Percentiles rank a stretch among this genome's conserved stretches.
These are phyloP conservation scores for Gilbertella persicaria DNA, from an alignment of 371 early-diverging fungal genomes.

Conservation along the genomic window DNA sequence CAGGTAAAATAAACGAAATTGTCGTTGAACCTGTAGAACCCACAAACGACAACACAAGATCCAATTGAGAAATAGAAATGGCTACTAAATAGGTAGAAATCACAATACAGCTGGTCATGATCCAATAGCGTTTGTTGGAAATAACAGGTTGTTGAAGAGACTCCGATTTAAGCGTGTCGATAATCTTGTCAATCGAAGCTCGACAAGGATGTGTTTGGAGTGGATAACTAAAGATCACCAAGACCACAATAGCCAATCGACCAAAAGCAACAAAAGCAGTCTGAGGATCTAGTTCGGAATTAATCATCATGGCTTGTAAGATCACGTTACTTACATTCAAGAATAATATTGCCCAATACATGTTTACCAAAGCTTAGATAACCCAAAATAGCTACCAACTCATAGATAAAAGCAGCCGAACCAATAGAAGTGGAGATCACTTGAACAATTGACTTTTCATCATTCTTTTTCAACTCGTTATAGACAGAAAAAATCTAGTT, in stretches of 20 bases:
- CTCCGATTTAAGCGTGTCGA: constrained; percentile 26
- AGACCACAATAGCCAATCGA: constrained; percentile 85
- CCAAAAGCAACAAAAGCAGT: constrained; percentile 81
- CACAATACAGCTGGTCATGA: constrained; percentile 72
- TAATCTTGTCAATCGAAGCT: constrained; percentile 87
- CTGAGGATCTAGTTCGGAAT: constrained; percentile 57
- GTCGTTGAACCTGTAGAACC: constrained; percentile 99
- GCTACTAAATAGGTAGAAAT: constrained; percentile 72
- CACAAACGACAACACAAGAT: constrained; percentile 88
- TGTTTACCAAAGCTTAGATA: constrained; percentile 93
- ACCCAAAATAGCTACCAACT: constrained; percentile 90
- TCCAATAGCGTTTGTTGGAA: constrained; percentile 43
- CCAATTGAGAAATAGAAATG: constrained; percentile 74
- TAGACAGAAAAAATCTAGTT: constrained; percentile 85
- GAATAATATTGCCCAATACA: constrained; percentile 89
- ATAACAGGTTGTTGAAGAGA: constrained; percentile 3
- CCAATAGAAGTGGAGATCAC: constrained; percentile 78
- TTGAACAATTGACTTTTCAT: constrained; percentile 59
- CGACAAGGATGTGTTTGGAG: constrained; percentile 97
- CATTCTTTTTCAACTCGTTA: constrained; percentile 89
- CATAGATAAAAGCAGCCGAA: constrained; percentile 82
- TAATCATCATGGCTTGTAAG: neutral
- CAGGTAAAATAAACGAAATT: constrained; percentile 98
- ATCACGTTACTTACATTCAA: constrained; percentile 64
- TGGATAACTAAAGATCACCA: constrained; percentile 97